phyloP scores from a whole-genome alignment of 169 alveolate genomes.

The Plasmodium gaboni region DNA sequence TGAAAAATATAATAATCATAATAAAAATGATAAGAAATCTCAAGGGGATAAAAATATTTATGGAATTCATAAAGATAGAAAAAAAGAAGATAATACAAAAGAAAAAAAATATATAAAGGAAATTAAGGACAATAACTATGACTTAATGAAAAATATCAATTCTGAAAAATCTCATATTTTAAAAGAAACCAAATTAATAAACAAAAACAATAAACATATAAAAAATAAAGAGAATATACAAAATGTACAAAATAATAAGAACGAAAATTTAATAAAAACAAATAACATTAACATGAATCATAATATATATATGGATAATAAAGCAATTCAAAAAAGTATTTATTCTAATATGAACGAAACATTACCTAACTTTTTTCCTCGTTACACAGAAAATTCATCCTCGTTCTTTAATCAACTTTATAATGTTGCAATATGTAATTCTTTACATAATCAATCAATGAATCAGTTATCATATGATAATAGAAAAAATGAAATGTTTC shows the following conservation, averaged over 20 bases:
- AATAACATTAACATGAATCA: background rate
- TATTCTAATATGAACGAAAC: background rate
- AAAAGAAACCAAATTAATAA: slow-evolving; percentile 42
- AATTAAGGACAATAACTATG: background rate
- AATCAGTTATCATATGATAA: background rate
- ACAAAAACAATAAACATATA: background rate
- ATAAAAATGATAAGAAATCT: background rate
- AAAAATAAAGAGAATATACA: background rate
- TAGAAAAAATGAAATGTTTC: background rate
- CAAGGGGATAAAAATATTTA: background rate
- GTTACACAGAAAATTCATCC: background rate
- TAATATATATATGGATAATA: slow-evolving; percentile 3
- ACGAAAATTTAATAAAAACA: background rate
- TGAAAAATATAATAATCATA: too few species aligned
- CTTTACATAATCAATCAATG: background rate
- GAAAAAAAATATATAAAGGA: slow-evolving; percentile 2
- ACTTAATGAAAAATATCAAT: background rate
- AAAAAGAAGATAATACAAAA: background rate
- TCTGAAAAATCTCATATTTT: background rate
- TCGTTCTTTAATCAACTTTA: background rate
- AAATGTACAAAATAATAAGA: background rate
- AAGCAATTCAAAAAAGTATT: slow-evolving; percentile 3
- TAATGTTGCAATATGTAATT: too few species aligned
- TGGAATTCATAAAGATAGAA: background rate
- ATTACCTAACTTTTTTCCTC: background rate